Evolutionary conservation across 1,284 basidiomycete genomes (phyloP).

Genomic region (Coriolopsis trogii): DNA sequence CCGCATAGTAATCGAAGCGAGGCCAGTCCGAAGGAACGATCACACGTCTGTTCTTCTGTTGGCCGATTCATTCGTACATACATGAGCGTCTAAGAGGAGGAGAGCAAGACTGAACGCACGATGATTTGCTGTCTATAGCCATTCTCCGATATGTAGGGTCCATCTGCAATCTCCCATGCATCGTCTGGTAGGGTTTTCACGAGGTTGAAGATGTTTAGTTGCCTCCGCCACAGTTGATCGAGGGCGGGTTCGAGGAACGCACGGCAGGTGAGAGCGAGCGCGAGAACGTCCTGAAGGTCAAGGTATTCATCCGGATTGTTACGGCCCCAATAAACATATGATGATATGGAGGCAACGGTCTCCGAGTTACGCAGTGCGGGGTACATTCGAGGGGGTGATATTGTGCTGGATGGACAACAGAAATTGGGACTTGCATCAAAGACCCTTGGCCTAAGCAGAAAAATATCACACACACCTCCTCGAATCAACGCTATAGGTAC

Average conservation of each 20-base stretch:
- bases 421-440: not conserved
- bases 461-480: too few species aligned
- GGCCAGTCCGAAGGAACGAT: conserved; percentile 13
- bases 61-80: not conserved
- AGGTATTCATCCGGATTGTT: conserved; percentile 3
- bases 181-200: conserved; percentile 13
- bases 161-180: conserved; percentile 4
- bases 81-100: not conserved
- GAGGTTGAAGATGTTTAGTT: conserved; percentile 14
- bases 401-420: not conserved
- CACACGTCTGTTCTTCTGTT: conserved; percentile 8
- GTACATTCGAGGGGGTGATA: not conserved
- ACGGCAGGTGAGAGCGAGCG: conserved; percentile 14
- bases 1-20: conserved; percentile 14
- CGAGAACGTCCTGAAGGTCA: conserved; percentile 7
- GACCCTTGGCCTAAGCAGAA: too few species aligned
- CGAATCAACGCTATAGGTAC: too few species aligned
- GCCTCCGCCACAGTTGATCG: conserved; percentile 19
- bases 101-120: conserved; percentile 1
- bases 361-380: not conserved
- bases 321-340: conserved; percentile 14
- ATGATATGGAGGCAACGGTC: not conserved
- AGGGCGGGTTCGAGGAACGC: conserved; percentile 19
- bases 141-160: not conserved
- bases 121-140: conserved; percentile 8